Evolutionary conservation across 805 yeast genomes (phyloP), one percentile per base, ranked within the genome.

Genomic region (Candida manassasensis): DNA sequence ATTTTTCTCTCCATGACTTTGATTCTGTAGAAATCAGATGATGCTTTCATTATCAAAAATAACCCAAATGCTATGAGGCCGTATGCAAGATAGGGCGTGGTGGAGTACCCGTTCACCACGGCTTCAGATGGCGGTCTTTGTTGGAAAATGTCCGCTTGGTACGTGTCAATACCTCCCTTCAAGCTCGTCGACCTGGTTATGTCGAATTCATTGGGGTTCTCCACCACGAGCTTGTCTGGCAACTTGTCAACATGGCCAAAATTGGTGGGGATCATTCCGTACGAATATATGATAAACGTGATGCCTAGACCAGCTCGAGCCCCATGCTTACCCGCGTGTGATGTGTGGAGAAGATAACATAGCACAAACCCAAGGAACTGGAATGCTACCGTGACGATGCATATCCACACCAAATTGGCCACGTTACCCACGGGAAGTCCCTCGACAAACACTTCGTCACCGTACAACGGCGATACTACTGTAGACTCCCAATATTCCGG

Each of bases 401-500:
- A 70, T 60, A 89, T 90, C 97, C 98, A 90, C 4, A 85, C 60
- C 49, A 89, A 81, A 52, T 85, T 86, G 24, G 94, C 78, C n/a
- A 84, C 56, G 50, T 84, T 84, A 2, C 98, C 98, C 19, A 90
- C 97, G 0, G 98, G 97, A 45, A 93, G 67, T 0, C 97, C 97
- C 47, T 90, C 96, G 21, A 93, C 87, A 59, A 86, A 86, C 13
- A 93, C 81, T 57, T 90, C 97, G 53, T 93, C 97, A 37, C 76
- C 80, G 48, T 76, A 81, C 70, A 57, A 87, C 4, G 95, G 84
- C 4, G 86, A 75, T 53, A 88, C 71, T 27, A 86, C 78, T 0
- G 93, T 77, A 6, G 89, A 77, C 58, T 93, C 98, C 95, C 97
- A 93, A 59, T 93, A 93, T 26, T 96, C 95, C 0, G 98, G 98